These are phyloP conservation scores for Phialophora tarda DNA, from an alignment of 2,329 filamentous ascomycete species.

Conservation along the genomic window DNA sequence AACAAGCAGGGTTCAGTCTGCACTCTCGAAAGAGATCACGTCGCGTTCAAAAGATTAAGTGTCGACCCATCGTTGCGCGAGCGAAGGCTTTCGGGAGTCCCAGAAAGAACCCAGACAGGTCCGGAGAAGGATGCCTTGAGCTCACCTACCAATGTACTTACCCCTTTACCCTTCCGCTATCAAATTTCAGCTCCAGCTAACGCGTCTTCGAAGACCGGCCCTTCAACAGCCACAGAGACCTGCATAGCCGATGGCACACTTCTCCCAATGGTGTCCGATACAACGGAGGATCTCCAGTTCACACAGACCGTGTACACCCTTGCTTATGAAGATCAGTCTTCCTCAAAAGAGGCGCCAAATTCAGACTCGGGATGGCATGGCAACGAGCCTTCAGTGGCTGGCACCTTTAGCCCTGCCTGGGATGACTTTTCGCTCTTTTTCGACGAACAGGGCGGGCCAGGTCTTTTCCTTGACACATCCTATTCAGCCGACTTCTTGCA, in stretches of 20 bases:
- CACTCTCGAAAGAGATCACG: neutral
- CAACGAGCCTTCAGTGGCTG: slow-evolving; percentile 7
- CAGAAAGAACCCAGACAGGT: neutral
- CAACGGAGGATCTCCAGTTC: neutral
- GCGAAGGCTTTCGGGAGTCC: neutral
- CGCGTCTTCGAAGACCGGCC: neutral
- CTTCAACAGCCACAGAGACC: neutral
- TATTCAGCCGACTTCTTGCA: neutral
- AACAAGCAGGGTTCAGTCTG: neutral
- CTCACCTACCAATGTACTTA: neutral
- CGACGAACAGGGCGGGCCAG: slow-evolving; percentile 10
- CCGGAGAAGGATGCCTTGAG: neutral
- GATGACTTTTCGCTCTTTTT: slow-evolving; percentile 14
- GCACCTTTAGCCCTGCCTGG: slow-evolving; percentile 8
- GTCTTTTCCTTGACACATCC: slow-evolving; percentile 2
- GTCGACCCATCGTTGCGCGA: neutral
- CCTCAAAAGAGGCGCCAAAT: neutral
- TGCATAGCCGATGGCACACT: neutral
- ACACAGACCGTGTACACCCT: neutral
- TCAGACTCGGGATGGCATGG: neutral
- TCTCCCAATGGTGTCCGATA: neutral
- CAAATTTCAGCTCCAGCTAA: neutral
- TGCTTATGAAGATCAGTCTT: neutral
- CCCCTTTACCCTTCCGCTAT: neutral
- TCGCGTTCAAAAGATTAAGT: neutral